phyloP scores from a whole-genome alignment of 345 rosid species.

The Eucalyptus dawsonii region DNA sequence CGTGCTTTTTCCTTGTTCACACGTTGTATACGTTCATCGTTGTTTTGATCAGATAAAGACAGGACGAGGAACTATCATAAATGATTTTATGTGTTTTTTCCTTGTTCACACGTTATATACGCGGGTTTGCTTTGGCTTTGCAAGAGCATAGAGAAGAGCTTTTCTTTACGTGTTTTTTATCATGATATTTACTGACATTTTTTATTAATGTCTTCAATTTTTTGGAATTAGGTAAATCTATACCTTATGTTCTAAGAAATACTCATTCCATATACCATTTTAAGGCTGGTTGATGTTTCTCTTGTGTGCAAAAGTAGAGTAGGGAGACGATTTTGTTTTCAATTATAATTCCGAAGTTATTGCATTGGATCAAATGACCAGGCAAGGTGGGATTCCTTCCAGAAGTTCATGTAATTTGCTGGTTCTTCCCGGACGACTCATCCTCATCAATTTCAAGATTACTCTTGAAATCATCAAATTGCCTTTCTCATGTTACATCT shows the following conservation, averaged over 20 bases:
- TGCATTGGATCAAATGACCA: neutral
- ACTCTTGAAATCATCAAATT: neutral
- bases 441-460: neutral
- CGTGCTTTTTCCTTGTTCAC: neutral
- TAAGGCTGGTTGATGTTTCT: neutral
- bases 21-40: neutral
- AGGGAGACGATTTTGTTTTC: neutral
- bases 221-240: conserved; percentile 18
- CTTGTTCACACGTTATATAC: neutral
- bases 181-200: conserved; percentile 12
- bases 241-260: neutral
- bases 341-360: neutral
- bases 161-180: conserved; percentile 11
- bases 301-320: neutral
- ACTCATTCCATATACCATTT: neutral
- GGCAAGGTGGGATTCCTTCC: neutral
- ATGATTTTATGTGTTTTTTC: neutral
- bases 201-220: neutral
- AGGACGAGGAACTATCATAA: neutral
- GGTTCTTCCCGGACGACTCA: neutral
- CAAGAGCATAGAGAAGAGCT: neutral
- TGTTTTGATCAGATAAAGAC: neutral
- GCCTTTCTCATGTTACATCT: neutral
- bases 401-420: neutral
- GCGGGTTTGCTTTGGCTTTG: neutral